Percentiles rank a stretch among this genome's conserved stretches.
Evolutionary conservation across 805 yeast genomes (phyloP).

Genomic region (Kodamaea hsintzibuensis): DNA sequence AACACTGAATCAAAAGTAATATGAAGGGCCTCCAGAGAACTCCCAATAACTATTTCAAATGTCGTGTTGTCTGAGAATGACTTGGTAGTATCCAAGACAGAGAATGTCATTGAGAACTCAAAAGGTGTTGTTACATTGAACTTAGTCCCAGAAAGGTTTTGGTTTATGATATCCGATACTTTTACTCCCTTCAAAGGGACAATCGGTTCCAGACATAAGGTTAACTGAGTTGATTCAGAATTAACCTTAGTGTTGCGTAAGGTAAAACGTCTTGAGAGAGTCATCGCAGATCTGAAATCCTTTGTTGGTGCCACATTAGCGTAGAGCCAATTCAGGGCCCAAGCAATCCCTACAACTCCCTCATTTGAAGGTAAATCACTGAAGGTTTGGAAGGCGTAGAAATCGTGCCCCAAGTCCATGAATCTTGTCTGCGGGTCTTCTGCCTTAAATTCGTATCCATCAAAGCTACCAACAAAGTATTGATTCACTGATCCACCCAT

Average conservation of each 20-base stretch:
- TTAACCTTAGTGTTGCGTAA: slow-evolving; percentile 24
- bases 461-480: slow-evolving; percentile 43
- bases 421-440: slow-evolving; percentile 27
- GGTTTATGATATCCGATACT: not conserved
- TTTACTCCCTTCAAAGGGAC: not conserved
- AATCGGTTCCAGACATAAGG: slow-evolving; percentile 12
- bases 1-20: slow-evolving; percentile 25
- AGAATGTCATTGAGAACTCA: not conserved
- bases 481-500: slow-evolving; percentile 41
- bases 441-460: slow-evolving; percentile 37
- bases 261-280: slow-evolving; percentile 30
- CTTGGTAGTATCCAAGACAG: not conserved
- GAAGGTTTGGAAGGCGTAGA: slow-evolving; percentile 40
- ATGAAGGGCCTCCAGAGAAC: slow-evolving; percentile 17
- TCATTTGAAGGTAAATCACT: slow-evolving; percentile 17
- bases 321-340: slow-evolving; percentile 49
- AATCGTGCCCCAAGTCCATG: slow-evolving; percentile 39
- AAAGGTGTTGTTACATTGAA: not conserved
- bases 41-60: not conserved
- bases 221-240: slow-evolving; percentile 20
- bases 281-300: slow-evolving; percentile 37
- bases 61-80: not conserved
- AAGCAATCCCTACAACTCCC: slow-evolving; percentile 36
- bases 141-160: not conserved
- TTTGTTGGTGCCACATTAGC: slow-evolving; percentile 34